Evolutionary conservation across 192 early-diverging fungal genomes (phyloP).

Genomic region (Mortierella claussenii): DNA sequence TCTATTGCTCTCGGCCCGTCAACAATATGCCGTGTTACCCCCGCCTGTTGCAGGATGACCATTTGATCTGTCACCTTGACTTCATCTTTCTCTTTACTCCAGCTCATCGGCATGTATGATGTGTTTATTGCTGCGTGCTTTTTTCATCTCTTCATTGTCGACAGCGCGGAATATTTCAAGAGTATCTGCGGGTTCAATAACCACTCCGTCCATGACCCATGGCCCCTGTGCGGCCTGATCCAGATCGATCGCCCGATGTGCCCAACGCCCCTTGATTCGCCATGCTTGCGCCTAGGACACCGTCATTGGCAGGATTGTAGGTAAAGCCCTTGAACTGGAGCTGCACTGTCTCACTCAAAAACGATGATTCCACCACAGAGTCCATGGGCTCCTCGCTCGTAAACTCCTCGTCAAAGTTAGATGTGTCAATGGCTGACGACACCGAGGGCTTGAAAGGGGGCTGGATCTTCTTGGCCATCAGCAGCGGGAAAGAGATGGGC

Average conservation of each 20-base stretch:
- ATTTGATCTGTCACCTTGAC: too few relatives aligned
- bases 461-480: slow-evolving; percentile 90
- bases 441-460: slow-evolving; percentile 96
- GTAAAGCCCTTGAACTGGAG: slow-evolving; percentile 97
- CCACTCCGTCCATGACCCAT: slow-evolving; percentile 21
- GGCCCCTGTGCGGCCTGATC: slow-evolving; percentile 7
- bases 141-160: too few relatives aligned
- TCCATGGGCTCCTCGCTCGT: slow-evolving; percentile 92
- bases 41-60: too few relatives aligned
- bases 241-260: slow-evolving; percentile 19
- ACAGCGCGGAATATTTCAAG: too few relatives aligned
- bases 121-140: too few relatives aligned
- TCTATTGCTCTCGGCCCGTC: too few relatives aligned
- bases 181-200: too few relatives aligned
- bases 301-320: slow-evolving; percentile 82
- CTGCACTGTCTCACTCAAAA: slow-evolving; percentile 90
- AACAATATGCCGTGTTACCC: too few relatives aligned
- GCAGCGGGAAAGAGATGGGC: slow-evolving; percentile 87
- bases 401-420: slow-evolving; percentile 99
- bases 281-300: slow-evolving; percentile 72
- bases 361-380: slow-evolving; percentile 84
- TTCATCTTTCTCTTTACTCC: too few relatives aligned
- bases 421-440: slow-evolving; percentile 88
- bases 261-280: slow-evolving; percentile 38
- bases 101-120: too few relatives aligned